A percentile compares a stretch with the other conserved stretches of the same genome.
These are phyloP conservation scores for Irpex lacteus DNA, from an alignment of 1,284 basidiomycete genomes.

Conservation along the genomic window DNA sequence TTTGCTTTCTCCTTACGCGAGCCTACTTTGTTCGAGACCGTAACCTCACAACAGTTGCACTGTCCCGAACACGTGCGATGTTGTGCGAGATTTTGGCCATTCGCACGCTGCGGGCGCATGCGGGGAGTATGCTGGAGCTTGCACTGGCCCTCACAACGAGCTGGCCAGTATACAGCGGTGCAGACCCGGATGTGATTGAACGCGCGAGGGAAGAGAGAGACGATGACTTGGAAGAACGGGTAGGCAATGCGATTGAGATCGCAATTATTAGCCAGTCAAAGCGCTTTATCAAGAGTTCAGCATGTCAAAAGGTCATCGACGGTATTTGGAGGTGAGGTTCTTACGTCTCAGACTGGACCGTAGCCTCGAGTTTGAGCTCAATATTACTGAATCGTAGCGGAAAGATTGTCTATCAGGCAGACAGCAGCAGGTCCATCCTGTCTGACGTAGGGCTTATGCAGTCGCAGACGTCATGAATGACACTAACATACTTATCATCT, in stretches of 20 bases:
- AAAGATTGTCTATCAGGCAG: constrained; percentile 86
- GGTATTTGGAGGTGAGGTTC: constrained; percentile 67
- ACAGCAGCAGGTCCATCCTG: constrained; percentile 82
- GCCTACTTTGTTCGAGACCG: constrained; percentile 82
- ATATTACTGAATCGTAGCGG: constrained; percentile 46
- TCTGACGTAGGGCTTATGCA: constrained; percentile 67
- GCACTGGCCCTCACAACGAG: constrained; percentile 81
- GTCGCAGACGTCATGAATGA: constrained; percentile 1
- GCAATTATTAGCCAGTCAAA: constrained; percentile 85
- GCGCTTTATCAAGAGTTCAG: constrained; percentile 81
- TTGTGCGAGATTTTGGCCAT: constrained; percentile 91
- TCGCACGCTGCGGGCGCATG: constrained; percentile 76
- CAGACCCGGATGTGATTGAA: constrained; percentile 60
- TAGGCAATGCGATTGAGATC: constrained; percentile 90
- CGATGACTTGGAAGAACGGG: constrained; percentile 71
- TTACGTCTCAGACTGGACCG: not conserved
- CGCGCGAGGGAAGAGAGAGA: constrained; percentile 71
- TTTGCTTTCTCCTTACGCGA: constrained; percentile 87
- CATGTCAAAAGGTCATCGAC: constrained; percentile 86
- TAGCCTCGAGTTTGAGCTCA: not conserved
- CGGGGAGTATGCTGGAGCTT: constrained; percentile 69
- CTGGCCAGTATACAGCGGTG: constrained; percentile 86
- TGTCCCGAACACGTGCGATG: constrained; percentile 75
- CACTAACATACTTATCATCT: not conserved
- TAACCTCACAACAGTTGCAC: constrained; percentile 58